Evolutionary conservation across 2,329 filamentous ascomycete species (phyloP), one percentile per base, ranked within the genome.

Genomic region (Pestalotiopsis fici): DNA sequence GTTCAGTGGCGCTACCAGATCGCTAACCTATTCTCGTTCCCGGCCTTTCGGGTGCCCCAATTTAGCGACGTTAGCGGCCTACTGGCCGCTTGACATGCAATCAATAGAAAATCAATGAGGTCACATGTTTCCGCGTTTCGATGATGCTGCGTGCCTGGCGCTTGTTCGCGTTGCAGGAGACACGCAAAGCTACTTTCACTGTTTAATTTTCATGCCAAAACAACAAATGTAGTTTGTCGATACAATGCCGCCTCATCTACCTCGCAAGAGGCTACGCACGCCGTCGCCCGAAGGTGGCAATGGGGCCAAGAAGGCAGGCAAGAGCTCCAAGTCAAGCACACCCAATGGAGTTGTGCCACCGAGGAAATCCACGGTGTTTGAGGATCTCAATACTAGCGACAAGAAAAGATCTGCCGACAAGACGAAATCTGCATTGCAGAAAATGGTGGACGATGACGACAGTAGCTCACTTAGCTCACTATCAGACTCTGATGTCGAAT

Each of bases 221-320:
- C 35, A 43, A 39, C 39, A 56, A 28, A 55, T 27, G 23, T 31
- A 50, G 31, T 31, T 7, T 31, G 23, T 2, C 64, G 35, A 62
- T 65, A 78, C 61, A 54, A 94, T 94, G 91, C 90, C 91, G 74
- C 91, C 91, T 27, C 81, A 87, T 71, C 83, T 93, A 18, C 85
- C 90, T 61, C 88, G 90, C 72, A 94, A 94, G 80, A 87, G 90
- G 69, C 73, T 88, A 71, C 87, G 85, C 68, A 86, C 87, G 1
- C 80, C 85, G 0, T 78, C 81, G 2, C 77, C 80, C 31, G 74
- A 77, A 37, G 74, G 78, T 57, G 67, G 71, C 61, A 74, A 81
- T 70, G 70, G 69, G n/a, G 67, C 75, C 25, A 72, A 69, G 57
- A 69, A 71, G 70, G 28, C 69, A 47, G 75, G 72, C 39, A 70